Base-by-base conservation (phyloP, 225 moss, liverwort and hornwort species). In the Polytrichum formosum region DNA sequence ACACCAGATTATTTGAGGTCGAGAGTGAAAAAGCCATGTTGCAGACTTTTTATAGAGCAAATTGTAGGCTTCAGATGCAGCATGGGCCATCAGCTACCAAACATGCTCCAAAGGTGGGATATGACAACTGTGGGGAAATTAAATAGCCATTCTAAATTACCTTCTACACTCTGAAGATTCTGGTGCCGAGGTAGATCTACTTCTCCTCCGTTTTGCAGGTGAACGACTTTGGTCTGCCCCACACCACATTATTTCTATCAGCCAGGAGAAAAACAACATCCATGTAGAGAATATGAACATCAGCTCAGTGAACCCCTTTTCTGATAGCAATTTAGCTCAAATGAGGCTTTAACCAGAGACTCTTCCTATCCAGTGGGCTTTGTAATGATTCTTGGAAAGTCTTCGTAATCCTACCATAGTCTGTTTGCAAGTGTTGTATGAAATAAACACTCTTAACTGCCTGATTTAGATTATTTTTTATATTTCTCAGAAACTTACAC, bases 181-280 rank as follows among this genome's bases (percentile, higher is more conserved):
- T 64, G 69, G 87, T 75, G 81, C 76, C 56, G 87, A 87, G 62
- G 80, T 75, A 55, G 87, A 87, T 76, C 87, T 78, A 87, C 87
- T 87, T 76, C 87, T 83, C 73, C 87, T 83, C 56, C 87, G 83
- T 72, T 87, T 87, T 61, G 78, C 66, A 35, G 87, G 87, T 69
- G 87, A 87, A 76, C 67, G 83, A 76, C 87, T 87, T 65, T 64
- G 78, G 29, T 80, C 87, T 87, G 83, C 64, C 55, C 59, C 29
- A 59, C 65, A 64, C 19, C 65, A 68, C 53, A 74, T 69, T 67
- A 46, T 46, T 10, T 46, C 46, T 46, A 46, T 46, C 46, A 46
- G 46, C 13, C 46, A 46, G 3, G 46, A 46, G 2, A 16, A 13
- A 46, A 16, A 46, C 10, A 46, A 46, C 3, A 4, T 46, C 46